Conservation (phyloP, 495 filamentous ascomycete species). For the Aspergillus taichungensis region DNA sequence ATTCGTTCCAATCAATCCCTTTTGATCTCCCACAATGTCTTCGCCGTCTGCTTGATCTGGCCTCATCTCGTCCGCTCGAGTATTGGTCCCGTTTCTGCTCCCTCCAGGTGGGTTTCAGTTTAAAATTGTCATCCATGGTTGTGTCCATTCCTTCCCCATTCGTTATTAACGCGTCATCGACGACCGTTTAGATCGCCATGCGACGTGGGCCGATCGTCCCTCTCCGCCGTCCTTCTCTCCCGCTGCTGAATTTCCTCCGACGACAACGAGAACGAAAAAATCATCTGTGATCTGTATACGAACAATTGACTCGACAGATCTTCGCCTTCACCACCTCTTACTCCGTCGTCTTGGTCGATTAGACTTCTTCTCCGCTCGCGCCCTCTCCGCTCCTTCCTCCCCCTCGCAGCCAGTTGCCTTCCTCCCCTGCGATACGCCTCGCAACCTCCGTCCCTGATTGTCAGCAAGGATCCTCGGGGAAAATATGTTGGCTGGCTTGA, state of each 20-base stretch:
- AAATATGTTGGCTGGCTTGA: not conserved
- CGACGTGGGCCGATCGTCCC: conserved; percentile 11
- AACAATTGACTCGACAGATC: not conserved
- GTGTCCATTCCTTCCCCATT: too few species aligned
- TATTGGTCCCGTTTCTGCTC: too few species aligned
- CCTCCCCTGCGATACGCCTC: not conserved
- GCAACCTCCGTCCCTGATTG: not conserved
- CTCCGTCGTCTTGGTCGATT: conserved; percentile 3
- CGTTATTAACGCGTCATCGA: conserved; percentile 10
- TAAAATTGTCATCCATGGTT: too few species aligned
- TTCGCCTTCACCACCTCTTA: conserved; percentile 1
- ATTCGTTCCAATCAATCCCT: too few species aligned
- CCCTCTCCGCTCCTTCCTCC: not conserved
- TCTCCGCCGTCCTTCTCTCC: not conserved
- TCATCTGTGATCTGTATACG: not conserved
- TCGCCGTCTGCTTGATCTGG: too few species aligned
- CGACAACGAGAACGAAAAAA: not conserved
- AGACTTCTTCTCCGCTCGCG: conserved; percentile 3
- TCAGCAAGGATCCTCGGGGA: not conserved
- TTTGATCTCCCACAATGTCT: too few species aligned
- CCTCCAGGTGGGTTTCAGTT: too few species aligned
- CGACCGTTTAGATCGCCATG: conserved; percentile 7
- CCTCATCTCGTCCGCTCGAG: too few species aligned
- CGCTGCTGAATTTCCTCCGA: not conserved
- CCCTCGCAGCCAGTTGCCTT: not conserved